Evolutionary conservation across 345 rosid genomes (phyloP).

Genomic region (Gossypium anomalum): DNA sequence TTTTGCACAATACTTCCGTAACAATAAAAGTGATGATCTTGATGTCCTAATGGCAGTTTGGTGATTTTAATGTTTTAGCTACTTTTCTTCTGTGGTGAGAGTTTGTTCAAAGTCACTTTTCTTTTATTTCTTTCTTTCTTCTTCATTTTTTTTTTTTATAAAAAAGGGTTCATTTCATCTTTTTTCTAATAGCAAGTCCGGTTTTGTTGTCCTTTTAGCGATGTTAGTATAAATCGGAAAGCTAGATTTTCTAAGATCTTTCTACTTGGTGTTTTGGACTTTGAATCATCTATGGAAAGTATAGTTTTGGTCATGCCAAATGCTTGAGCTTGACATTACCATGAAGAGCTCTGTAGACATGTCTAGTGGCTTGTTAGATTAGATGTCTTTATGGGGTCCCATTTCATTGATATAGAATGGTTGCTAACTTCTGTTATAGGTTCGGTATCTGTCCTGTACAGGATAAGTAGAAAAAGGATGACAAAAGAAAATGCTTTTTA

Average conservation of each 20-base stretch:
- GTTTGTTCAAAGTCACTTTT: slow-evolving; percentile 25
- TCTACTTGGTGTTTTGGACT: background rate
- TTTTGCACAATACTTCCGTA: slow-evolving; percentile 40
- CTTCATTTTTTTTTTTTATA: too few species aligned
- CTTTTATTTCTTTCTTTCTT: too few species aligned
- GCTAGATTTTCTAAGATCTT: background rate
- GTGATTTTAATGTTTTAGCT: slow-evolving; percentile 25
- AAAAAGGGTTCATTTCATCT: slow-evolving; percentile 32
- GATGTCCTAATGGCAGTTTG: slow-evolving; percentile 24
- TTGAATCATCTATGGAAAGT: background rate
- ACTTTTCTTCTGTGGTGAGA: slow-evolving; percentile 2
- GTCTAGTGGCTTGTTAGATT: slow-evolving; percentile 30
- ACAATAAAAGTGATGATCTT: slow-evolving; percentile 13
- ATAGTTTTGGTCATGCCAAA: slow-evolving; percentile 2
- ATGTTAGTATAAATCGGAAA: background rate
- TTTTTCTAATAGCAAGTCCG: background rate
- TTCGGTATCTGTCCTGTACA: slow-evolving; percentile 37
- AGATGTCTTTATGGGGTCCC: slow-evolving; percentile 42
- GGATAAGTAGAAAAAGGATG: slow-evolving; percentile 29
- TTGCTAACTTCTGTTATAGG: slow-evolving; percentile 37
- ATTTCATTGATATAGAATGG: slow-evolving; percentile 17
- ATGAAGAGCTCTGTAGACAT: slow-evolving; percentile 19
- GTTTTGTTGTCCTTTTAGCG: background rate
- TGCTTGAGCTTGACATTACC: slow-evolving; percentile 35
- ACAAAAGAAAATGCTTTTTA: slow-evolving; percentile 30